These are phyloP conservation scores for Apophysomyces sp. DNA, from an alignment of 371 early-diverging fungal species.

Conservation along the genomic window DNA sequence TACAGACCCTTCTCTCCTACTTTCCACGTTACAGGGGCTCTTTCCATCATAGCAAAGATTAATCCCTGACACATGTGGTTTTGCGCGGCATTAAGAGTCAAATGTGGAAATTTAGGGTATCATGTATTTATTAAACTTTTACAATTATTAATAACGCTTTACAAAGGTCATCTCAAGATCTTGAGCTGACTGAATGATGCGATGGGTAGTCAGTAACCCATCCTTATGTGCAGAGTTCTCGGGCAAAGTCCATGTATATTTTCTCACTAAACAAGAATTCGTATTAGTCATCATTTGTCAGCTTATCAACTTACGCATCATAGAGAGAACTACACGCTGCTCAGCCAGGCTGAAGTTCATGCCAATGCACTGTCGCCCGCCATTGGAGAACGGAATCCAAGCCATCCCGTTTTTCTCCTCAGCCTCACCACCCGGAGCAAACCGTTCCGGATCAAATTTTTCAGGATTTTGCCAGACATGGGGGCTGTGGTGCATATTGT, in stretches of 20 bases:
- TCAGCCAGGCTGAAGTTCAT: slow-evolving; percentile 18
- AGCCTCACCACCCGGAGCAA: slow-evolving; percentile 12
- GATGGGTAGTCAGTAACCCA: background rate
- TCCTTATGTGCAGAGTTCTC: slow-evolving; percentile 18
- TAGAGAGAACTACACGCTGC: slow-evolving; percentile 12
- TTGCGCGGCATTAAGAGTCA: no score
- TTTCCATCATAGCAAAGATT: no score
- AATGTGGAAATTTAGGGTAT: no score
- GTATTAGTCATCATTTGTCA: background rate
- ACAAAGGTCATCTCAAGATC: no score
- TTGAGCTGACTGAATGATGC: no score
- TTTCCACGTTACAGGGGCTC: no score
- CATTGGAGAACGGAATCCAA: slow-evolving; percentile 45
- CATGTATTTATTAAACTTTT: no score
- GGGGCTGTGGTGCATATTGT: slow-evolving; percentile 7
- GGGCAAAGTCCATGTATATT: slow-evolving; percentile 17
- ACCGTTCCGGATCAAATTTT: slow-evolving; percentile 10
- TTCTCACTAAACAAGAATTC: slow-evolving; percentile 11
- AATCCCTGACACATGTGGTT: no score
- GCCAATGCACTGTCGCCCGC: slow-evolving; percentile 41
- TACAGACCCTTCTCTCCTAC: no score
- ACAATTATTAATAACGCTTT: no score
- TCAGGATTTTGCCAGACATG: slow-evolving; percentile 11
- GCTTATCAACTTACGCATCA: slow-evolving; percentile 14
- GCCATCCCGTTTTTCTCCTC: slow-evolving; percentile 12